A percentile compares a stretch with the other conserved stretches of the same genome.
These are phyloP conservation scores for Penicillium sp. DNA, from an alignment of 2,329 filamentous ascomycete genomes.

Conservation along the genomic window DNA sequence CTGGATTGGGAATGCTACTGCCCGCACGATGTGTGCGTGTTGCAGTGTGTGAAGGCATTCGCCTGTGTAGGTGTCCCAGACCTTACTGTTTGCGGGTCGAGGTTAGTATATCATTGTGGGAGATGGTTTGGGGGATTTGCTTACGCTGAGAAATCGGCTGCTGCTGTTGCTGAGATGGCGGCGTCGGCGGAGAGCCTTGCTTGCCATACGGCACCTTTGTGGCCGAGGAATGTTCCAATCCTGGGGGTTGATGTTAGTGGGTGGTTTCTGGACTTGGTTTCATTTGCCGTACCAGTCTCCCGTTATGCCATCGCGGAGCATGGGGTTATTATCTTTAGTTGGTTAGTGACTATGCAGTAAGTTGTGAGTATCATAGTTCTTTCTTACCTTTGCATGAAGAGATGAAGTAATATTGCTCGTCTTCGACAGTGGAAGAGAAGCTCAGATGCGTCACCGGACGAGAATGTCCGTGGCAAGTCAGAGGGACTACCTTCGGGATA, in stretches of 20 bases:
- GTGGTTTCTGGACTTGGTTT: background rate
- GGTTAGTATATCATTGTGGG: slow-evolving; percentile 12
- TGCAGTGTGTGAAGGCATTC: slow-evolving; percentile 83
- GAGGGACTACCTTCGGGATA: slow-evolving; percentile 67
- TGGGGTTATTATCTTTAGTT: slow-evolving; percentile 83
- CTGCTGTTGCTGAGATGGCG: slow-evolving; percentile 83
- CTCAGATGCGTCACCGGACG: slow-evolving; percentile 87
- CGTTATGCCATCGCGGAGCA: slow-evolving; percentile 94
- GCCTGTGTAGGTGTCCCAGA: slow-evolving; percentile 96
- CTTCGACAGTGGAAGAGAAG: slow-evolving; percentile 80
- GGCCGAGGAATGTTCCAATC: slow-evolving; percentile 97
- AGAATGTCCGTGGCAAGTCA: slow-evolving; percentile 94
- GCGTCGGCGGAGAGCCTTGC: slow-evolving; percentile 86
- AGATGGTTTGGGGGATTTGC: slow-evolving; percentile 28
- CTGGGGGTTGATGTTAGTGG: slow-evolving; percentile 37
- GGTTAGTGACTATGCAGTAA: background rate
- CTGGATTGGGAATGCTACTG: slow-evolving; percentile 83
- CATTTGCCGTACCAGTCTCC: slow-evolving; percentile 72
- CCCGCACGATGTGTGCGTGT: slow-evolving; percentile 93
- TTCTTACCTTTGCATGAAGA: slow-evolving; percentile 83
- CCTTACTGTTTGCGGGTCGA: slow-evolving; percentile 63
- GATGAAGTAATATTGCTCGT: slow-evolving; percentile 86
- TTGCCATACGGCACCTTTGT: slow-evolving; percentile 98
- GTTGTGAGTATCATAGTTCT: background rate
- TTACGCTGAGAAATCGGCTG: slow-evolving; percentile 92